phyloP scores from a whole-genome alignment of 2,329 filamentous ascomycete species.

The Talaromyces sp. region DNA sequence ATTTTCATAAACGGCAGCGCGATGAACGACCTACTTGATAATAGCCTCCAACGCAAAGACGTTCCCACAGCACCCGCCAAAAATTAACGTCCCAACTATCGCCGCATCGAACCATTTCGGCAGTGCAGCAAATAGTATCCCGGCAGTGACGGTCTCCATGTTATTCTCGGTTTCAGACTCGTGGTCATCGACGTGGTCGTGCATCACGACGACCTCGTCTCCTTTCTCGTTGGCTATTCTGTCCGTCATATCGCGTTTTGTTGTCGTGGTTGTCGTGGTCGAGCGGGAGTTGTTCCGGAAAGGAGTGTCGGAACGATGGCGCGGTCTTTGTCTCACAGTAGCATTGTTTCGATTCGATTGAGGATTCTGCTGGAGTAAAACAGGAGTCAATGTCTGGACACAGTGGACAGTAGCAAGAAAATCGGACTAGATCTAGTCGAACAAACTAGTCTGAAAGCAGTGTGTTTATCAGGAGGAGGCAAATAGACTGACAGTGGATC shows the following conservation, averaged over 20 bases:
- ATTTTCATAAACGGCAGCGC: too few relatives aligned
- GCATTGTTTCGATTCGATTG: neutral
- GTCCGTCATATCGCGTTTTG: conserved; percentile 2
- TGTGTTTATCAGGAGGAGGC: neutral
- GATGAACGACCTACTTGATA: conserved; percentile 65
- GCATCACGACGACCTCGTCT: neutral
- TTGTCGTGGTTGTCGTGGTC: neutral
- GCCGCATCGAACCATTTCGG: conserved; percentile 62
- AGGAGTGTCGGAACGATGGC: neutral
- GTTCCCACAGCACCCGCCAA: conserved; percentile 93
- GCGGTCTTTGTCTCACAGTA: neutral
- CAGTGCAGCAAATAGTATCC: conserved; percentile 33
- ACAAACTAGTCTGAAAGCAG: neutral
- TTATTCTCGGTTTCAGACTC: neutral
- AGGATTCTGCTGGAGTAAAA: neutral
- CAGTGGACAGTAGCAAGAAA: neutral
- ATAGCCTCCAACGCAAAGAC: conserved; percentile 96
- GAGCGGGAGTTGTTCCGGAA: neutral
- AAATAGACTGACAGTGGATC: neutral
- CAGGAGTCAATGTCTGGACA: neutral
- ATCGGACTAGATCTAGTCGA: conserved; percentile 1
- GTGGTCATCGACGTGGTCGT: neutral
- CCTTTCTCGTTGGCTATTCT: conserved; percentile 10
- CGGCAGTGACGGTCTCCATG: conserved; percentile 23
- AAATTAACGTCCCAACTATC: conserved; percentile 78